Evolutionary conservation across 257 asterid genomes (phyloP).

Genomic region (Capsicum chinense): DNA sequence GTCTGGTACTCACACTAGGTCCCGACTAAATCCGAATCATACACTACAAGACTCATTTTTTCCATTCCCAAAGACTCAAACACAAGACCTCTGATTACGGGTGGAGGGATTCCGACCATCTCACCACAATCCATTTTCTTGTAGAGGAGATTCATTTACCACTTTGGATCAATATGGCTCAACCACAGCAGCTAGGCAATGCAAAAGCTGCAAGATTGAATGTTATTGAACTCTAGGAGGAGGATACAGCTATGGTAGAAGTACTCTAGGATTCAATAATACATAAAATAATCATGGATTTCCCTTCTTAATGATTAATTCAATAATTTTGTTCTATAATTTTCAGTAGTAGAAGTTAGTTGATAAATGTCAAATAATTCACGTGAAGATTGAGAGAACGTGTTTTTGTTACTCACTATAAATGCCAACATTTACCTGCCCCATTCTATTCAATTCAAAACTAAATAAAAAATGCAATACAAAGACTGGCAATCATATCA

Average conservation of each 20-base stretch:
- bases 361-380: background rate
- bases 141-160: background rate
- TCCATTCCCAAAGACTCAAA: too few relatives aligned
- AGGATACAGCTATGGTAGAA: constrained; percentile 8
- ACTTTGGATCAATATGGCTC: background rate
- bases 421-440: constrained; percentile 33
- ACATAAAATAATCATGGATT: constrained; percentile 22
- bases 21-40: too few relatives aligned
- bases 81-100: too few relatives aligned
- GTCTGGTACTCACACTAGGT: too few relatives aligned
- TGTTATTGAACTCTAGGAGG: background rate
- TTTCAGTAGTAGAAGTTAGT: background rate
- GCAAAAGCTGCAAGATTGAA: constrained; percentile 6
- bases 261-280: background rate
- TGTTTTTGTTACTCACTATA: background rate
- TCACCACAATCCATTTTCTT: background rate
- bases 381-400: background rate
- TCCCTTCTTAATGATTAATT: background rate
- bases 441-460: background rate
- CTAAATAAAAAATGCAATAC: background rate
- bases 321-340: background rate
- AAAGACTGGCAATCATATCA: background rate
- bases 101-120: too few relatives aligned
- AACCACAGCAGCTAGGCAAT: background rate
- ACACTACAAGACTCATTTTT: too few relatives aligned